Percentiles rank a stretch among this genome's conserved stretches.
Evolutionary conservation across 352 stramenopile genomes (phyloP).

Genomic region (Pythium aquatile): DNA sequence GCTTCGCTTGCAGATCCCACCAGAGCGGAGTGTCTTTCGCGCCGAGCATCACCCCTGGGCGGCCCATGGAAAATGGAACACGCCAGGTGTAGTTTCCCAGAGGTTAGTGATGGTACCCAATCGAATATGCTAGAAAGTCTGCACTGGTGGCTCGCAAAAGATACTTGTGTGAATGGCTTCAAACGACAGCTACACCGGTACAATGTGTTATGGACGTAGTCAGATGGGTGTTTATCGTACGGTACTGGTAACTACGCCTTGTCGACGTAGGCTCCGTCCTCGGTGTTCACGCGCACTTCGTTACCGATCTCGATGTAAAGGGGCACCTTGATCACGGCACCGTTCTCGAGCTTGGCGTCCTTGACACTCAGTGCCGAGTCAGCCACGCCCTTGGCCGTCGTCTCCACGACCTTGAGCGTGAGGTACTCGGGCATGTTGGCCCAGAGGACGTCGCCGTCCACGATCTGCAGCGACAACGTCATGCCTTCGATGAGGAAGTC

Average conservation of each 20-base stretch:
- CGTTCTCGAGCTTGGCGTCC: conserved; percentile 79
- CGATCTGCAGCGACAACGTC: conserved; percentile 80
- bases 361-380: conserved; percentile 80
- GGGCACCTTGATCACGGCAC: conserved; percentile 76
- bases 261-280: conserved; percentile 77
- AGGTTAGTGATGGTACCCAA: conserved; percentile 5
- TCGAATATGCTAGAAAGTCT: not conserved
- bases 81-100: not conserved
- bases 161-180: not conserved
- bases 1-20: not conserved
- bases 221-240: not conserved
- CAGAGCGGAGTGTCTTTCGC: not conserved
- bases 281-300: conserved; percentile 66
- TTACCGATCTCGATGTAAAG: conserved; percentile 83
- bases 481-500: conserved; percentile 80
- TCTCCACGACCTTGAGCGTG: conserved; percentile 76
- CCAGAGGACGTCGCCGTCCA: conserved; percentile 82
- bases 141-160: not conserved
- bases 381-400: conserved; percentile 71
- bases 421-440: conserved; percentile 85
- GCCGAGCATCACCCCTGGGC: not conserved
- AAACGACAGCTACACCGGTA: no score
- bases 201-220: no score
- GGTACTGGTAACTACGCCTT: conserved; percentile 41
- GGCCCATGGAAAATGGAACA: conserved; percentile 6